Conservation (phyloP, 1,284 basidiomycete species). For the Cerrena zonata region DNA sequence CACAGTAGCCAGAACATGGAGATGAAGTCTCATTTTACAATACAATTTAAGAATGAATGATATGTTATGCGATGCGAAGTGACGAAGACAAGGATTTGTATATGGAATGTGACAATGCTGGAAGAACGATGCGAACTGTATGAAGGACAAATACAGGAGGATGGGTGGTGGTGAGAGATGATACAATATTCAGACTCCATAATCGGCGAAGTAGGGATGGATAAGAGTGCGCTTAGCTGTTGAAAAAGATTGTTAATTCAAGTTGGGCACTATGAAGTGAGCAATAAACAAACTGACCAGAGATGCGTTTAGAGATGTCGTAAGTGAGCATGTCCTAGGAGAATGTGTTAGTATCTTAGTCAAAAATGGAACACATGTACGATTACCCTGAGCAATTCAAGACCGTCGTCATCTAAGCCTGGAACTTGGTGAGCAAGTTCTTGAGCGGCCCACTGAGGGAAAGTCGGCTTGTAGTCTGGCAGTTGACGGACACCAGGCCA, state of each 20-base stretch:
- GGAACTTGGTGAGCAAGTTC: slow-evolving; percentile 66
- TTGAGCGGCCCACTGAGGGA: slow-evolving; percentile 86
- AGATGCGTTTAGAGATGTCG: slow-evolving; percentile 91
- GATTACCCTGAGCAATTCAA: slow-evolving; percentile 73
- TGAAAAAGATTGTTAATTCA: background rate
- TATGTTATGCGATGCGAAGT: background rate
- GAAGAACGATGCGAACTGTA: background rate
- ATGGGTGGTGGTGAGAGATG: background rate
- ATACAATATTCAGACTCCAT: slow-evolving; percentile 24
- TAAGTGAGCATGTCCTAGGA: slow-evolving; percentile 77
- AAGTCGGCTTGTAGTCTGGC: slow-evolving; percentile 94
- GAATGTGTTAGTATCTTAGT: background rate
- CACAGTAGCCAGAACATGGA: background rate
- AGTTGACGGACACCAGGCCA: slow-evolving; percentile 90
- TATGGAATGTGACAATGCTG: background rate
- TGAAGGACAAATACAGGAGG: background rate
- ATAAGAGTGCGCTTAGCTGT: slow-evolving; percentile 79
- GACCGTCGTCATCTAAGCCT: slow-evolving; percentile 63
- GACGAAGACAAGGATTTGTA: background rate
- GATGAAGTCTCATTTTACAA: background rate
- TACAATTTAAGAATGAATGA: background rate
- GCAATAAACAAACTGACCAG: slow-evolving; percentile 49
- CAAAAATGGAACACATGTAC: slow-evolving; percentile 4
- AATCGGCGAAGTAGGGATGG: slow-evolving; percentile 77
- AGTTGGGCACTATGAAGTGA: slow-evolving; percentile 1